Evolutionary conservation across 331 rosid genomes (phyloP).

Genomic region (Pyracantha coccinea): DNA sequence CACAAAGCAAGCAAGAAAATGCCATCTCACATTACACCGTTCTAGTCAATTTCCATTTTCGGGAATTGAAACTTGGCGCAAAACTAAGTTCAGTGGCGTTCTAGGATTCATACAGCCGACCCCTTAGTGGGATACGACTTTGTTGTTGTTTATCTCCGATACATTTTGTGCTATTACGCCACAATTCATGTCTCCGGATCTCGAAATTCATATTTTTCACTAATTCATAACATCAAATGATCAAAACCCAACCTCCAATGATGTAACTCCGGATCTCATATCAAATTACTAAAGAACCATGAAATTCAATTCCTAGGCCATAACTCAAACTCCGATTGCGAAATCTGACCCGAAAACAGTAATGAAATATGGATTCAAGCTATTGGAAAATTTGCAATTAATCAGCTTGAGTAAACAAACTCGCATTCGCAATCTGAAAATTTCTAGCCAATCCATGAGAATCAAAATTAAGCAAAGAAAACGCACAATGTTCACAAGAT

Average conservation of each 20-base stretch:
- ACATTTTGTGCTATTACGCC: neutral
- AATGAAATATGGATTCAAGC: neutral
- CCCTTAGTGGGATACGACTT: too few relatives aligned
- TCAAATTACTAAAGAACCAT: neutral
- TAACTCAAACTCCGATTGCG: neutral
- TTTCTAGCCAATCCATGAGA: neutral
- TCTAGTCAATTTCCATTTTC: neutral
- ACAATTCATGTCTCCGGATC: neutral
- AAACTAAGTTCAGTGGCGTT: too few relatives aligned
- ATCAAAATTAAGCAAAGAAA: neutral
- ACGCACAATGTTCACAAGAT: neutral
- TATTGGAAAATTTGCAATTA: neutral
- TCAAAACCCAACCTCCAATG: neutral
- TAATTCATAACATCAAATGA: neutral
- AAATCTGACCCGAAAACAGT: neutral
- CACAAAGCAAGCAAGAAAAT: neutral
- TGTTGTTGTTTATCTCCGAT: too few relatives aligned
- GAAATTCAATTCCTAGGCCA: neutral
- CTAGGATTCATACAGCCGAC: too few relatives aligned
- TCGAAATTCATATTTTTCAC: too few relatives aligned
- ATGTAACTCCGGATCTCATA: neutral
- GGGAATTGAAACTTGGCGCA: too few relatives aligned
- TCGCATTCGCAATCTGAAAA: neutral
- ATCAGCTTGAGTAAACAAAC: neutral
- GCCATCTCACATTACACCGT: neutral